phyloP scores from a whole-genome alignment of 495 filamentous ascomycete species.

The Lasiosphaeris hirsuta region DNA sequence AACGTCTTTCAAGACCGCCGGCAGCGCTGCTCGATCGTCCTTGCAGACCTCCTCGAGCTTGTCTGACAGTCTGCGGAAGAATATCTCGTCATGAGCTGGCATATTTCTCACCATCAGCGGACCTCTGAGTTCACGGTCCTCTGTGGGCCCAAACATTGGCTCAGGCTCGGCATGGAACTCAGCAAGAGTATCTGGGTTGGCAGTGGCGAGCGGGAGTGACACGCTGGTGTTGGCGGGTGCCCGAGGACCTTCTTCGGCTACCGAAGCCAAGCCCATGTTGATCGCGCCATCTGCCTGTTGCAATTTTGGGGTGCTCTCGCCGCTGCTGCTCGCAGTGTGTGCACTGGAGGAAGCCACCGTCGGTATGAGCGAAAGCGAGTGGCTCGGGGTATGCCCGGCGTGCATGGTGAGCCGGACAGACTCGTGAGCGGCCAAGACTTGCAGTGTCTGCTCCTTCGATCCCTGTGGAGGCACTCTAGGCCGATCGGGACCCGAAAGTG shows the following conservation, averaged over 20 bases:
- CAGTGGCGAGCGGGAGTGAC: background rate
- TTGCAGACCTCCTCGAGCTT: conserved; percentile 41
- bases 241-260: conserved; percentile 6
- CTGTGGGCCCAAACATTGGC: conserved; percentile 21
- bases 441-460: conserved; percentile 37
- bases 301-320: conserved; percentile 38
- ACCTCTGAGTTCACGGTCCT: conserved; percentile 40
- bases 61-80: conserved; percentile 39
- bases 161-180: conserved; percentile 24
- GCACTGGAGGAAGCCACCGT: conserved; percentile 34
- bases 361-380: conserved; percentile 41
- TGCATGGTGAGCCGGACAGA: conserved; percentile 45
- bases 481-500: conserved; percentile 12
- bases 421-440: conserved; percentile 39
- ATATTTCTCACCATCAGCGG: conserved; percentile 45
- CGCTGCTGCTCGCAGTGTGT: conserved; percentile 37
- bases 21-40: conserved; percentile 33
- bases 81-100: conserved; percentile 45
- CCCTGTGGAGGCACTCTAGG: conserved; percentile 12
- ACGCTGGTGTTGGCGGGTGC: background rate
- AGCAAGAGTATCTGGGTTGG: conserved; percentile 5
- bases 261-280: conserved; percentile 3
- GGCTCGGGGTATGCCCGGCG: conserved; percentile 47
- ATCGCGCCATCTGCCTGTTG: conserved; percentile 22
- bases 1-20: conserved; percentile 36